Conservation (phyloP, 208 protist species). For the Crithidia brevicula region DNA sequence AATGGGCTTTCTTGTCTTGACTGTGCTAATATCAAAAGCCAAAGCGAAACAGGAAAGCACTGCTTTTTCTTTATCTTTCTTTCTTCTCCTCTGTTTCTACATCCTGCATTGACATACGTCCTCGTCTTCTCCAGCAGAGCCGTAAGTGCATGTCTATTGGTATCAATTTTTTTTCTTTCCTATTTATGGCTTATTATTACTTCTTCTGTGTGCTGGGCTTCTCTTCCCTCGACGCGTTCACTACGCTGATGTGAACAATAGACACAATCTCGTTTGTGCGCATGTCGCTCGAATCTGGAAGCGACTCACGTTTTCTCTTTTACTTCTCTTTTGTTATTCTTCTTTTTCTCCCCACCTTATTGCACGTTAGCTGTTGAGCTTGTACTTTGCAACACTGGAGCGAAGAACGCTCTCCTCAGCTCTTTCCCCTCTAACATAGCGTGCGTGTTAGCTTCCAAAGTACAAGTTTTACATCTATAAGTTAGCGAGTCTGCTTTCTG, state of each 20-base stretch:
- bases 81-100: neutral
- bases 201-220: neutral
- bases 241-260: neutral
- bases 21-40: neutral
- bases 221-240: neutral
- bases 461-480: too few relatives aligned
- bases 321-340: neutral
- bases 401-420: neutral
- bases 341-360: neutral
- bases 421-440: neutral
- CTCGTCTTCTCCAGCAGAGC: too few relatives aligned
- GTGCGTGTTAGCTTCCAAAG: too few relatives aligned
- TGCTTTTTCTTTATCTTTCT: slow-evolving; percentile 16
- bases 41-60: neutral
- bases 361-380: neutral
- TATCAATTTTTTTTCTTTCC: slow-evolving; percentile 10
- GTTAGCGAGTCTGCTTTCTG: too few relatives aligned
- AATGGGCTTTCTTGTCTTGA: neutral
- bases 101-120: too few relatives aligned
- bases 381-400: neutral
- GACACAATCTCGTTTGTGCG: neutral
- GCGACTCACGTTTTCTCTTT: neutral
- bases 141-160: slow-evolving; percentile 7
- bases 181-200: neutral
- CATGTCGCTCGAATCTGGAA: neutral